A percentile compares a stretch with the other conserved stretches of the same genome.
Evolutionary conservation across 2,329 filamentous ascomycete genomes (phyloP).

Genomic region (Pestalotiopsis sp.): DNA sequence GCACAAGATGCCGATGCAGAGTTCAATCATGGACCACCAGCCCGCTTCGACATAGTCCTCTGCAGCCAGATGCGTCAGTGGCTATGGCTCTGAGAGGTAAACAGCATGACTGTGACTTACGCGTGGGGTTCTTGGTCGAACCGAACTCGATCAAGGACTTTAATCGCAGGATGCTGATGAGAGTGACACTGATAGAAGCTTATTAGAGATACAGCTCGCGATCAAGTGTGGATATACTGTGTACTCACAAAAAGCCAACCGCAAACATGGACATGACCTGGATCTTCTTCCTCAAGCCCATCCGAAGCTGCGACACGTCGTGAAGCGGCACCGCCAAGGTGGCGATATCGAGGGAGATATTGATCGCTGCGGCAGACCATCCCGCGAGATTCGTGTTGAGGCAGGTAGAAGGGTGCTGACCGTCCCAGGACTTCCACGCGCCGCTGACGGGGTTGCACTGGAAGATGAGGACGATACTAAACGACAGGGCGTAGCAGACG

Average conservation of each 20-base stretch:
- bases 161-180: conserved; percentile 23
- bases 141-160: conserved; percentile 17
- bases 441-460: conserved; percentile 22
- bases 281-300: conserved; percentile 22
- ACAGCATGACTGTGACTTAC: not conserved
- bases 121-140: conserved; percentile 6
- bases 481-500: conserved; percentile 17
- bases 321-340: conserved; percentile 22
- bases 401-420: conserved; percentile 18
- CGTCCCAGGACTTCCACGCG: conserved; percentile 24
- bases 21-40: conserved; percentile 25
- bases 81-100: not conserved
- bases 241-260: conserved; percentile 22
- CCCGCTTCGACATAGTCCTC: conserved; percentile 17
- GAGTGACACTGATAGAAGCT: conserved; percentile 16
- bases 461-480: conserved; percentile 18
- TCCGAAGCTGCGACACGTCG: conserved; percentile 16
- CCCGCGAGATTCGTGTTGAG: conserved; percentile 21
- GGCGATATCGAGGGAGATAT: conserved; percentile 21
- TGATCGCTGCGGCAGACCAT: conserved; percentile 20
- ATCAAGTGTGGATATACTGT: not conserved
- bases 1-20: conserved; percentile 23
- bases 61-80: not conserved
- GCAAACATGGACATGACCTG: conserved; percentile 25
- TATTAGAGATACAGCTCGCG: not conserved